Evolutionary conservation across 179 eudicot genomes (phyloP), one percentile per base, ranked within the genome.

Genomic region (Camellia oleifera): DNA sequence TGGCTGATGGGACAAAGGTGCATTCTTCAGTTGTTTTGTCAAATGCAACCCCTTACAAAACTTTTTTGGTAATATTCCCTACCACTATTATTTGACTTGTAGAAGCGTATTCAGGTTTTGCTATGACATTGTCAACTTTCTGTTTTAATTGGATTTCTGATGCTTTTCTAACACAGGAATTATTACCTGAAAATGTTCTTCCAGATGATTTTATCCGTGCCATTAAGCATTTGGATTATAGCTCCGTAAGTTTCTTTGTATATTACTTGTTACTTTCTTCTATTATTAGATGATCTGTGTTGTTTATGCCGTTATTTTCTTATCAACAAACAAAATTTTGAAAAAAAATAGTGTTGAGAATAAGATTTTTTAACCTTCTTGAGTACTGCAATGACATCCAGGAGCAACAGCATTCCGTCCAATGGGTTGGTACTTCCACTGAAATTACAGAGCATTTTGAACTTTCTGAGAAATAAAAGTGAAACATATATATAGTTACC

Each of bases 1-100:
- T 96, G 87, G 93, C 96, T 73, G 97, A 96, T 85, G 98, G 97
- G 75, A 89, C 94, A 69, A 68, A 81, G 62, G 80, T 96, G 79
- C 89, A 82, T 71, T 91, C 98, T 78, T 91, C 97, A 72, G 90
- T 87, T 83, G 94, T 96, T 60, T 84, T 96, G 69, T 96, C 99
- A 73, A 96, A 96, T 85, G 97, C 99, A 17, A 96, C 98, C 40
- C 94, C 98, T 62, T 88, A 92, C 83, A 96, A 58, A 84, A 96
- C 99, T 75, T 96, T 94, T 86, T 83, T 90, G 98, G 99, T 96
- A 88, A 81, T 64, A 14, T 76, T 77, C 61, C 48, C 69, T 44
- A 67, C 44, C 58, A 13, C 54, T 60, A 32, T 45, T 56, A 9
- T 40, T 53, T 69, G 13, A 53, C 58, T 81, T 12, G 13, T 14